Evolutionary conservation across 441 rosid genomes (phyloP).

Genomic region (Jatropha podagrica): DNA sequence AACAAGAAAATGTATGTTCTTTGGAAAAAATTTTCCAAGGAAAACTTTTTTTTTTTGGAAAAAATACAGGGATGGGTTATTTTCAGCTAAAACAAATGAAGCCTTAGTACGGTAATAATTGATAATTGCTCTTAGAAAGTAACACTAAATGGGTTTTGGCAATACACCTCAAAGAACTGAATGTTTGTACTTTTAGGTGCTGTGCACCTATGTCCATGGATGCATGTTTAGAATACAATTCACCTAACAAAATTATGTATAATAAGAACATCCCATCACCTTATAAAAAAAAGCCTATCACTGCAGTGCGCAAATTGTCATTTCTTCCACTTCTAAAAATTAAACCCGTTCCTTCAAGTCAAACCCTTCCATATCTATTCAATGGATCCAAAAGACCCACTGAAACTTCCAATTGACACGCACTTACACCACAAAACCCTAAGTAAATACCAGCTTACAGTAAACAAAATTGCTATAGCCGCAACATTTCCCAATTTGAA

Average conservation of each 20-base stretch:
- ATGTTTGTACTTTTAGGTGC: neutral
- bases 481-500: neutral
- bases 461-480: neutral
- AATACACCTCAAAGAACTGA: neutral
- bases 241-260: neutral
- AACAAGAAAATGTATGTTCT: too few relatives aligned
- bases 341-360: neutral
- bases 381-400: neutral
- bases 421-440: conserved; percentile 9
- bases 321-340: neutral
- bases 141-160: neutral
- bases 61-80: too few relatives aligned
- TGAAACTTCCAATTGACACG: neutral
- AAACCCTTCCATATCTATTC: neutral
- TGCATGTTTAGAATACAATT: neutral
- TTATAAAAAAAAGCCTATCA: neutral
- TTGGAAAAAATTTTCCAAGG: too few relatives aligned
- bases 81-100: too few relatives aligned
- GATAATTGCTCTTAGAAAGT: neutral
- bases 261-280: too few relatives aligned
- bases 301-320: neutral
- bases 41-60: too few relatives aligned
- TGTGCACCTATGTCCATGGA: neutral
- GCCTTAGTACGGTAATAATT: neutral
- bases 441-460: neutral